A percentile compares a stretch with the other conserved stretches of the same genome.
Conservation (phyloP, 352 stramenopile species). For the Phytophthora citricola region DNA sequence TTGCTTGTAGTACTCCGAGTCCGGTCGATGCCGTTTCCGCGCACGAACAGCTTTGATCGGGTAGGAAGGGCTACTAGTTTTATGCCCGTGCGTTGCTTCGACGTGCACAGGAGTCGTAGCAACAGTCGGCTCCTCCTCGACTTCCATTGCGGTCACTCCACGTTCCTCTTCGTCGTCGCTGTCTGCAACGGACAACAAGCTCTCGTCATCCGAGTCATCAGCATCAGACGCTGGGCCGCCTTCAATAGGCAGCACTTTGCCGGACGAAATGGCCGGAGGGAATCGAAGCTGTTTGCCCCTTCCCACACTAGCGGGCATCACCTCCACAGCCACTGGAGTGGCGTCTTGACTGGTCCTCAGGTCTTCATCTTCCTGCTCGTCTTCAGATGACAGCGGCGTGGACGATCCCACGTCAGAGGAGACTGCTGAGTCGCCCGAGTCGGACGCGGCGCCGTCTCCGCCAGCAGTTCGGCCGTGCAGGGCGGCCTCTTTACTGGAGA, state of each 20-base stretch:
- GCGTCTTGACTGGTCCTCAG: constrained; percentile 26
- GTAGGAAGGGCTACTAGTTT: constrained; percentile 41
- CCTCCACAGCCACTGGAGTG: constrained; percentile 57
- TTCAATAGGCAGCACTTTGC: constrained; percentile 65
- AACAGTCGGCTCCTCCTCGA: constrained; percentile 37
- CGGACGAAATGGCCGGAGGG: constrained; percentile 68
- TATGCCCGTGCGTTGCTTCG: constrained; percentile 19
- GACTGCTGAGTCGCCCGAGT: constrained; percentile 36
- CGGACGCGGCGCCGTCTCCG: constrained; percentile 29
- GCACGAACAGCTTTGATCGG: constrained; percentile 78
- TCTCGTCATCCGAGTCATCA: constrained; percentile 77
- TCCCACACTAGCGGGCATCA: constrained; percentile 74
- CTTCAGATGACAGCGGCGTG: constrained; percentile 44
- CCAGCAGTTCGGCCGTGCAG: constrained; percentile 54
- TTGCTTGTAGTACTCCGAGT: constrained; percentile 84
- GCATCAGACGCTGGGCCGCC: constrained; percentile 46
- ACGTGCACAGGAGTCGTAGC: constrained; percentile 17
- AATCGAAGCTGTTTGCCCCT: constrained; percentile 85
- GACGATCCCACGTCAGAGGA: constrained; percentile 51
- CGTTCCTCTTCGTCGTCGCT: constrained; percentile 73
- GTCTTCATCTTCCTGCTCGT: constrained; percentile 42
- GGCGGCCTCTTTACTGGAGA: constrained; percentile 87
- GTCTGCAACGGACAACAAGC: constrained; percentile 68
- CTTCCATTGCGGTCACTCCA: constrained; percentile 25
- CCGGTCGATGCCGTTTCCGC: constrained; percentile 81